phyloP scores from a whole-genome alignment of 345 rosid genomes.

The Boechera retrofracta region DNA sequence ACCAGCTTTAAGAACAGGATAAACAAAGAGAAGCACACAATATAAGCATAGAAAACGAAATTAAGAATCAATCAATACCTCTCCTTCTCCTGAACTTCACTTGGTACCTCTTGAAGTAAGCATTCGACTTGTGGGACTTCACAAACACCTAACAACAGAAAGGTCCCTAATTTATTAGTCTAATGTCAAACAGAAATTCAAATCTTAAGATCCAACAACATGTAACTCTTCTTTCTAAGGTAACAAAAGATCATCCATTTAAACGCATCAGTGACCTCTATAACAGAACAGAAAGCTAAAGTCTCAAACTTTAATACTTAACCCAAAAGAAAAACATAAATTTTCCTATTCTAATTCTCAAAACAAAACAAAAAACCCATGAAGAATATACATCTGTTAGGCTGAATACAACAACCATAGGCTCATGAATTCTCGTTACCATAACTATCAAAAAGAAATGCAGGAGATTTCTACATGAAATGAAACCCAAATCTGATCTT shows the following conservation, averaged over 20 bases:
- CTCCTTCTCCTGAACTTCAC: constrained; percentile 43
- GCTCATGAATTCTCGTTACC: background rate
- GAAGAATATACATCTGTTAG: background rate
- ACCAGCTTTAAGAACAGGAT: background rate
- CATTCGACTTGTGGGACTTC: constrained; percentile 31
- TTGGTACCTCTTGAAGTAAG: constrained; percentile 42
- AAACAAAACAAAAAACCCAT: constrained; percentile 34
- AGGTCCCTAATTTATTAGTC: background rate
- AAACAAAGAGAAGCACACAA: background rate
- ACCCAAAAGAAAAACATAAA: background rate
- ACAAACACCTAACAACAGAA: constrained; percentile 34
- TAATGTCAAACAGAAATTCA: background rate
- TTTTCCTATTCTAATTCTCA: background rate
- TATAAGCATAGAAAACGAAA: background rate
- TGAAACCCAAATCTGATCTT: background rate
- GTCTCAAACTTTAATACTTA: background rate
- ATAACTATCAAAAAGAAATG: background rate
- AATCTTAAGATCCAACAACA: constrained; percentile 1
- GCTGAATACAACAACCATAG: background rate
- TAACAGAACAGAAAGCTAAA: background rate
- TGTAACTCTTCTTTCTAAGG: background rate
- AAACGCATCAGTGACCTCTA: background rate
- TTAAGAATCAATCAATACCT: constrained; percentile 1
- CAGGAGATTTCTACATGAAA: constrained; percentile 2
- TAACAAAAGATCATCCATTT: background rate